Evolutionary conservation across 148 eudicot species (phyloP), one percentile per base, ranked within the genome.

Genomic region (Polygonum aviculare): DNA sequence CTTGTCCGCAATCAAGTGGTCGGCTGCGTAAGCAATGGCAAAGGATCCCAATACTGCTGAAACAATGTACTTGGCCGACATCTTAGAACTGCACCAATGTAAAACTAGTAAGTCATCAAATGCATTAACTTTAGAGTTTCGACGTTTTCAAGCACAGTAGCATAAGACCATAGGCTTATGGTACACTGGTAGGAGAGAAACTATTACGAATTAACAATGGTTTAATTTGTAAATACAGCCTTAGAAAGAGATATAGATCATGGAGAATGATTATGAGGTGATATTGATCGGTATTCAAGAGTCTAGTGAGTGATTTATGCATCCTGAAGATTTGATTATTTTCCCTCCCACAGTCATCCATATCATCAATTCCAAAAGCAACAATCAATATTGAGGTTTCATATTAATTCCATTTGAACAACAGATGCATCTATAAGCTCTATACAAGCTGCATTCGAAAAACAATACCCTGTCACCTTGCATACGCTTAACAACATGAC

Each of bases 11-110:
- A 72, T 31, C 5, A 65, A 67, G 31, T 41, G 26, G 67, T 74
- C 77, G 50, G 54, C 70, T 16, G 8, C 75, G 36, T 74, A 81
- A 48, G 83, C 75, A 67, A 81, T 38, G 44, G 45, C 83, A 75
- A 81, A 81, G 12, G 80, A 81, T 75, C 80, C 83, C 60, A 78
- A 8, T 0, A 81, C 38, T 8, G 83, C 67, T 33, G 83, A 15
- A 11, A 81, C n/a, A 19, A 81, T 78, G 55, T 78, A 77, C 75
- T 74, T 78, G 75, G 72, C 50, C 26, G 78, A 52, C 83, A 78
- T 81, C 38, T 55, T 57, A 73, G 44, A 77, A 11, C 83, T 80
- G 77, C 75, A 49, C 49, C 59, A 70, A 47, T 6, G 31, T 62
- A 26, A 62, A 59, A 59, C 7, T 3, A 12, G 18, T 7, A n/a